phyloP scores from a whole-genome alignment of 305 asterid genomes.

The Fraxinus latifolia region DNA sequence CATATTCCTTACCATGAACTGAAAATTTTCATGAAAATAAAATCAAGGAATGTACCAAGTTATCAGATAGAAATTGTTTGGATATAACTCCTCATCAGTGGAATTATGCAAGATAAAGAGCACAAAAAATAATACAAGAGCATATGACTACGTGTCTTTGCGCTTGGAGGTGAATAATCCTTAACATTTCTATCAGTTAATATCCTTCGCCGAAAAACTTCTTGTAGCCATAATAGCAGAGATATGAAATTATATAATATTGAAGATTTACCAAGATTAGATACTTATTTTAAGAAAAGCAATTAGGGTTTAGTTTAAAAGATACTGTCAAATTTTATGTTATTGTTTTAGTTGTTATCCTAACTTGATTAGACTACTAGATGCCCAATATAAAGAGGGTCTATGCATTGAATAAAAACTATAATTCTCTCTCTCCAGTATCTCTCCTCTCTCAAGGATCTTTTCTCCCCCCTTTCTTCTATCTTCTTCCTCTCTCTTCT shows the following conservation, averaged over 20 bases:
- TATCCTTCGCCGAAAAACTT: not conserved
- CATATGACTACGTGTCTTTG: not conserved
- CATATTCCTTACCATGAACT: slow-evolving; percentile 57
- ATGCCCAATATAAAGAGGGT: not conserved
- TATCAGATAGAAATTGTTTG: not conserved
- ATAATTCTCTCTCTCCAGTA: not conserved
- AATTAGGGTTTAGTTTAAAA: not conserved
- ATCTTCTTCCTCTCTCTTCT: not conserved
- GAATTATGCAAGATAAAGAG: not conserved
- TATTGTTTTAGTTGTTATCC: not conserved
- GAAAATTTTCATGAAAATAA: slow-evolving; percentile 16
- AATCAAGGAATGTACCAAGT: not conserved
- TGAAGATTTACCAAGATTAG: not conserved
- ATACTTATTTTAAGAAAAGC: not conserved
- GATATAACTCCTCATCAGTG: slow-evolving; percentile 2
- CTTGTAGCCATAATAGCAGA: not conserved
- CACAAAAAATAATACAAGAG: not conserved
- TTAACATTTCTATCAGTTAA: not conserved
- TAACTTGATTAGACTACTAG: not conserved
- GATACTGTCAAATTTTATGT: not conserved
- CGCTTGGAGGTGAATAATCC: not conserved
- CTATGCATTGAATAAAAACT: not conserved
- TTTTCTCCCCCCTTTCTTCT: not conserved
- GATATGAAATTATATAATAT: not conserved
- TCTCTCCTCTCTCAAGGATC: not conserved